Evolutionary conservation across 768 basidiomycete genomes (phyloP).

Genomic region (Russula foetens): DNA sequence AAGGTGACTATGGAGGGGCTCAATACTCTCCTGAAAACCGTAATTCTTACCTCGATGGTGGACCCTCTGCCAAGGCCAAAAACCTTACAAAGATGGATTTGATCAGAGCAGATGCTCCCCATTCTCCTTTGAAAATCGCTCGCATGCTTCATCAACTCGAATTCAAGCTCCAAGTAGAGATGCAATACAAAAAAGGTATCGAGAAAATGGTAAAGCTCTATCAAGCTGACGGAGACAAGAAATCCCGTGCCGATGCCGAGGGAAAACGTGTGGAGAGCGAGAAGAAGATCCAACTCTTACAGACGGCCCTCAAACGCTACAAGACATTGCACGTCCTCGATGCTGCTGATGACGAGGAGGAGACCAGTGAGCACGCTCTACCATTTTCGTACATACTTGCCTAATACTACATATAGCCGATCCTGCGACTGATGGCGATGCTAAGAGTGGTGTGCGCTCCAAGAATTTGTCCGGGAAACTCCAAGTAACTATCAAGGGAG

Average conservation of each 20-base stretch:
- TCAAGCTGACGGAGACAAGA: slow-evolving; percentile 95
- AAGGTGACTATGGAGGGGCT: slow-evolving; percentile 10
- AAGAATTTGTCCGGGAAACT: slow-evolving; percentile 93
- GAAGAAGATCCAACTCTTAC: slow-evolving; percentile 90
- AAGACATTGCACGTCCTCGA: slow-evolving; percentile 94
- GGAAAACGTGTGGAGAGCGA: slow-evolving; percentile 92
- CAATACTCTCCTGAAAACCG: slow-evolving; percentile 24
- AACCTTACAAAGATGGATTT: slow-evolving; percentile 84
- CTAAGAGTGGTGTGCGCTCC: slow-evolving; percentile 86
- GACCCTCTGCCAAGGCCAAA: slow-evolving; percentile 43
- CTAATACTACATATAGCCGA: slow-evolving; percentile 13
- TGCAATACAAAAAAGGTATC: slow-evolving; percentile 96
- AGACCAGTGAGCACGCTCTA: slow-evolving; percentile 41
- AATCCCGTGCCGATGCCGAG: slow-evolving; percentile 87
- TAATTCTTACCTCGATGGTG: slow-evolving; percentile 31
- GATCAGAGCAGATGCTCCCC: slow-evolving; percentile 95
- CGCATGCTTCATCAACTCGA: slow-evolving; percentile 98
- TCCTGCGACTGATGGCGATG: slow-evolving; percentile 51
- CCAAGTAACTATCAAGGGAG: slow-evolving; percentile 79
- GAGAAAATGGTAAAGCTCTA: slow-evolving; percentile 99
- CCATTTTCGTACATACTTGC: neutral
- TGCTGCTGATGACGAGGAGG: slow-evolving; percentile 75
- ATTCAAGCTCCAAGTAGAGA: slow-evolving; percentile 97
- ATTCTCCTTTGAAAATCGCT: slow-evolving; percentile 93
- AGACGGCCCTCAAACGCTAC: slow-evolving; percentile 89